A percentile compares a stretch with the other conserved stretches of the same genome.
Evolutionary conservation across 768 basidiomycete species (phyloP).

Genomic region (Lactarius deliciosus): DNA sequence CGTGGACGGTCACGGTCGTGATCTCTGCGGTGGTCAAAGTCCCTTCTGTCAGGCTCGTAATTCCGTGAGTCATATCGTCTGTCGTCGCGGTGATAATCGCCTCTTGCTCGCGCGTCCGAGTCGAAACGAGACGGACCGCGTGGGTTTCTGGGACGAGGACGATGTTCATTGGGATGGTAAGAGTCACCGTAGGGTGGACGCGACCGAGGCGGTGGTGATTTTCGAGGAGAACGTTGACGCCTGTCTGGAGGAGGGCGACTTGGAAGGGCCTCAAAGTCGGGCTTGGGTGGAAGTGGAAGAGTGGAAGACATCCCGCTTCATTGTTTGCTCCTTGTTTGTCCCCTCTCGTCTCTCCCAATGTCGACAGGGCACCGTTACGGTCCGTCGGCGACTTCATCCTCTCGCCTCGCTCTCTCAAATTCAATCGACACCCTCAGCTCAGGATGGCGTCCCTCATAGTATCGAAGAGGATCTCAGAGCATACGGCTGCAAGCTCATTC

Average conservation of each 20-base stretch:
- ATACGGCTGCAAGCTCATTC: conserved; percentile 91
- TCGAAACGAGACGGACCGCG: conserved; percentile 24
- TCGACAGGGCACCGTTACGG: conserved; percentile 15
- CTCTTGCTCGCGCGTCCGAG: conserved; percentile 18
- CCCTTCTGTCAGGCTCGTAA: conserved; percentile 24
- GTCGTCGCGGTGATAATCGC: conserved; percentile 22
- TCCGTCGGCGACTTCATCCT: conserved; percentile 53
- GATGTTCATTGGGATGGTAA: conserved; percentile 15
- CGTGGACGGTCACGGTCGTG: conserved; percentile 21
- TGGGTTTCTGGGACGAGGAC: conserved; percentile 21
- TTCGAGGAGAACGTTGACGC: conserved; percentile 31
- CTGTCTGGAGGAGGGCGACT: conserved; percentile 31
- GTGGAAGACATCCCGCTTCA: conserved; percentile 30
- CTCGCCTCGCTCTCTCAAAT: conserved; percentile 82
- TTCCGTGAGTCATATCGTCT: conserved; percentile 23
- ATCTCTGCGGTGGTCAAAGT: conserved; percentile 21
- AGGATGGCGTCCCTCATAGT: conserved; percentile 77
- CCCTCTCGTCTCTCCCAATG: conserved; percentile 9
- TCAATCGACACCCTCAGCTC: conserved; percentile 71
- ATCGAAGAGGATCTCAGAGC: conserved; percentile 88
- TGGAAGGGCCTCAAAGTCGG: conserved; percentile 35
- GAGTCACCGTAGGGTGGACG: conserved; percentile 26
- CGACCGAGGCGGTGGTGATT: conserved; percentile 15
- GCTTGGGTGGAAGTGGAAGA: conserved; percentile 39
- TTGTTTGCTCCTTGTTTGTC: conserved; percentile 32